Evolutionary conservation across 2,329 filamentous ascomycete species (phyloP), one percentile per base, ranked within the genome.

Genomic region (Verticillium nubilum): DNA sequence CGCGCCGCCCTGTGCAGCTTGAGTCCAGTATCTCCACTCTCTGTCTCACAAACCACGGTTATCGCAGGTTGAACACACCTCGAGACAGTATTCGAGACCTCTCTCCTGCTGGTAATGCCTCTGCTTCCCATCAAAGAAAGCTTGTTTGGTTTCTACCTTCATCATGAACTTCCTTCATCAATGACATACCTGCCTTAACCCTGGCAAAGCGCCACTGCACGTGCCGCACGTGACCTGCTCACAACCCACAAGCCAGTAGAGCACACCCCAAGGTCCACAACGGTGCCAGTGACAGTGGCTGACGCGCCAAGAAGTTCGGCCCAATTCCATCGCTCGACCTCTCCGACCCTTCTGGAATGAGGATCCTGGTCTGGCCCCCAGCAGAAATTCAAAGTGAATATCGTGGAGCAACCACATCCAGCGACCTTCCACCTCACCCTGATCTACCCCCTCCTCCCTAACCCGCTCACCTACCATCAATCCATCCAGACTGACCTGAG

Each of bases 381-480:
- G 42, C 33, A 57, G 37, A 57, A 52, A 31, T 52, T 57, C 56
- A 37, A 57, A 31, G 29, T 57, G 56, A 25, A 28, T 42, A 52
- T 57, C 56, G 56, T 57, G 56, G 56, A 57, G 35, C 55, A 52
- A 17, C 19, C 52, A 15, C 15, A 25, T 27, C 17, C 25, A n/a
- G 37, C 17, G 47, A n/a, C 33, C 28, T 47, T 23, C n/a, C 42
- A 47, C 56, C 69, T 76, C 72, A 75, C 70, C 72, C 69, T 75
- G 67, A 73, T 67, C 59, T 67, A 58, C 59, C 61, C 63, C 62
- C 66, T 61, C 66, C 65, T 69, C 62, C 60, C 62, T 59, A 58
- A 64, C 65, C 62, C 64, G 19, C 19, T 47, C 63, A 64, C 63
- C 65, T 63, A 60, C 63, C 62, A 62, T 61, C 56, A 57, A 52